A percentile compares a stretch with the other conserved stretches of the same genome.
Evolutionary conservation across 768 basidiomycete genomes (phyloP).

Genomic region (Kondoa subrosea): DNA sequence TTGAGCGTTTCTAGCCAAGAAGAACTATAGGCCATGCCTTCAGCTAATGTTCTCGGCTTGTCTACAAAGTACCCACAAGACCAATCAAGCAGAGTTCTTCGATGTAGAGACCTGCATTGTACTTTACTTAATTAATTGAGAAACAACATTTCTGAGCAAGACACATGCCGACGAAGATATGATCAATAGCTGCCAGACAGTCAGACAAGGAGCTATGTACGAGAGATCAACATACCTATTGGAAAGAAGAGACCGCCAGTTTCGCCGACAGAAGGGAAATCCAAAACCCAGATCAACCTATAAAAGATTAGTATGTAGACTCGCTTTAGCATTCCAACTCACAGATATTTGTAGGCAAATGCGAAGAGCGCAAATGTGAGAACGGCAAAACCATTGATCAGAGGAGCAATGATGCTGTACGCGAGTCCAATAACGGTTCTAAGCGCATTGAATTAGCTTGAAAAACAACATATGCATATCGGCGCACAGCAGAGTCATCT

Average conservation of each 20-base stretch:
- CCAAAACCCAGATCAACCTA: conserved; percentile 21
- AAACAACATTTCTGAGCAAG: no score
- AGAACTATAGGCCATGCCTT: conserved; percentile 53
- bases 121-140: no score
- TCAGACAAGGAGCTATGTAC: not conserved
- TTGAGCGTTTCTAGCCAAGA: conserved; percentile 50
- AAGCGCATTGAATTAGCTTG: conserved; percentile 42
- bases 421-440: conserved; percentile 62
- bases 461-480: not conserved
- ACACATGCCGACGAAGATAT: conserved; percentile 90
- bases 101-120: conserved; percentile 75
- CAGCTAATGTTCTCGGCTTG: no score
- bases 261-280: conserved; percentile 24
- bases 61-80: conserved; percentile 93
- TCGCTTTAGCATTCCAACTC: conserved; percentile 37
- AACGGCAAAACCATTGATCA: conserved; percentile 18
- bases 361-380: conserved; percentile 7
- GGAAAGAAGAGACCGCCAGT: conserved; percentile 85
- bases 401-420: conserved; percentile 24
- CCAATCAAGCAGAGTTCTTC: conserved; percentile 70
- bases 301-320: conserved; percentile 29
- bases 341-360: conserved; percentile 46
- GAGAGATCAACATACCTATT: conserved; percentile 31
- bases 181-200: conserved; percentile 49
- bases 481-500: no score